Percentiles rank a stretch among this genome's conserved stretches.
Conservation (phyloP, 2,329 filamentous ascomycete genomes). For the Boeremia exigua region DNA sequence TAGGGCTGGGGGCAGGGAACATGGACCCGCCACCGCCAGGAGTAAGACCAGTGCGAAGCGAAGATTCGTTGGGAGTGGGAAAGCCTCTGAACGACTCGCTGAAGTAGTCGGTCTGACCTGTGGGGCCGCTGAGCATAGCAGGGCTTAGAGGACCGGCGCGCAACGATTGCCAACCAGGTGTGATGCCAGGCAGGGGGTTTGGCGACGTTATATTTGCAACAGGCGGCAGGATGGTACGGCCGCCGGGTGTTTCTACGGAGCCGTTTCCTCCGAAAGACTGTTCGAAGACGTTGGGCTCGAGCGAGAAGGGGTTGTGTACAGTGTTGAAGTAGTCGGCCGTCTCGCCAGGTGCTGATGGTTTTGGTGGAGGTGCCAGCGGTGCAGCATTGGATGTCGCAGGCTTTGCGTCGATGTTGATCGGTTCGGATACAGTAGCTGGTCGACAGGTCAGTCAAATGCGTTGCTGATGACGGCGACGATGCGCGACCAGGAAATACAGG, state of each 20-base stretch:
- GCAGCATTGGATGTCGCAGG: conserved; percentile 50
- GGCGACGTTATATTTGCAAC: conserved; percentile 92
- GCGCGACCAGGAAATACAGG: conserved; percentile 3
- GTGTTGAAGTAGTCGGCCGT: conserved; percentile 60
- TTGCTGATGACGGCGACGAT: conserved; percentile 4
- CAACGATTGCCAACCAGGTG: conserved; percentile 84
- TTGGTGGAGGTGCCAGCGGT: conserved; percentile 61
- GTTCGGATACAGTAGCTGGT: conserved; percentile 31
- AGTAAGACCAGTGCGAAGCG: conserved; percentile 86
- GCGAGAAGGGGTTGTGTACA: conserved; percentile 63
- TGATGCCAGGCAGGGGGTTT: conserved; percentile 75
- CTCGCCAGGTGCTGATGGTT: conserved; percentile 51
- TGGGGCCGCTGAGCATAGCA: conserved; percentile 91
- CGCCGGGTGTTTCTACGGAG: conserved; percentile 73
- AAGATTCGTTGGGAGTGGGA: conserved; percentile 95
- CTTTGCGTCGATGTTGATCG: conserved; percentile 34
- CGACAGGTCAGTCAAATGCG: conserved; percentile 25
- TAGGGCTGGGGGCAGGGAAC: conserved; percentile 92
- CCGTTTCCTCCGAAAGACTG: conserved; percentile 72
- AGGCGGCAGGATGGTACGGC: conserved; percentile 79
- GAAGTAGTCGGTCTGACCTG: conserved; percentile 80
- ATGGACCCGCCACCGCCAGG: conserved; percentile 95
- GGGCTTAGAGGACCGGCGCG: conserved; percentile 93
- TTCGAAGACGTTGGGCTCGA: conserved; percentile 96
- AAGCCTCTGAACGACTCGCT: conserved; percentile 84